Percentiles rank a stretch among this genome's conserved stretches.
Conservation (phyloP, 352 stramenopile species). For the Globisporangium radiosum region DNA sequence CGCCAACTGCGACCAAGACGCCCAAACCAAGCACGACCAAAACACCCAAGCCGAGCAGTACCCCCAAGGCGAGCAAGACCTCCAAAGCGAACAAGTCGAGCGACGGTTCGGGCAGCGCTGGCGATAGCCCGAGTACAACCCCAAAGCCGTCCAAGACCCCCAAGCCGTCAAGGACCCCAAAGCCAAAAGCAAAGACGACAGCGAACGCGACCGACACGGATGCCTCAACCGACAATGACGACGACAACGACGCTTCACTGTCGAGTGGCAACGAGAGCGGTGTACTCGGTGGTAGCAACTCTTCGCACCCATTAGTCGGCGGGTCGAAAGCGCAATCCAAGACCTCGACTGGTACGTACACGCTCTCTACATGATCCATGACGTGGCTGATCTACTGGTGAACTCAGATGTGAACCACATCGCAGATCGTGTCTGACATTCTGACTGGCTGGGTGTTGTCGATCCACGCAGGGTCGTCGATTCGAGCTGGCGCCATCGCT, state of each 20-base stretch:
- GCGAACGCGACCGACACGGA: not conserved
- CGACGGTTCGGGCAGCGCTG: not conserved
- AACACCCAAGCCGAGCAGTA: not conserved
- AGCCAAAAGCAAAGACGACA: not conserved
- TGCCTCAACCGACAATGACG: not conserved
- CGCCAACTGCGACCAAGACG: not conserved
- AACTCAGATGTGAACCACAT: no score
- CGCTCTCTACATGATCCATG: no score
- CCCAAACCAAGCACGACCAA: slow-evolving; percentile 4
- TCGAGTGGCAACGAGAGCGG: not conserved
- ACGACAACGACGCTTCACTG: not conserved
- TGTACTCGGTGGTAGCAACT: not conserved
- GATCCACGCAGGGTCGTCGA: no score
- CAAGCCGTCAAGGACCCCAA: not conserved
- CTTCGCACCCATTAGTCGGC: not conserved
- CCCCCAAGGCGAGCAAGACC: slow-evolving; percentile 1
- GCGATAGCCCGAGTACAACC: not conserved
- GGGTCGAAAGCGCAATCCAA: not conserved
- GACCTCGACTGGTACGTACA: not conserved
- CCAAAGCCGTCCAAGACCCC: slow-evolving; percentile 1
- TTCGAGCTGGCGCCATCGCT: no score
- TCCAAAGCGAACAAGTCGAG: not conserved
- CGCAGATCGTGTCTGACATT: no score
- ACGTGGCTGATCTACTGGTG: no score
- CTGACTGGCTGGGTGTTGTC: no score